Evolutionary conservation across 768 basidiomycete species (phyloP).

Genomic region (Rhizopogon rudus): DNA sequence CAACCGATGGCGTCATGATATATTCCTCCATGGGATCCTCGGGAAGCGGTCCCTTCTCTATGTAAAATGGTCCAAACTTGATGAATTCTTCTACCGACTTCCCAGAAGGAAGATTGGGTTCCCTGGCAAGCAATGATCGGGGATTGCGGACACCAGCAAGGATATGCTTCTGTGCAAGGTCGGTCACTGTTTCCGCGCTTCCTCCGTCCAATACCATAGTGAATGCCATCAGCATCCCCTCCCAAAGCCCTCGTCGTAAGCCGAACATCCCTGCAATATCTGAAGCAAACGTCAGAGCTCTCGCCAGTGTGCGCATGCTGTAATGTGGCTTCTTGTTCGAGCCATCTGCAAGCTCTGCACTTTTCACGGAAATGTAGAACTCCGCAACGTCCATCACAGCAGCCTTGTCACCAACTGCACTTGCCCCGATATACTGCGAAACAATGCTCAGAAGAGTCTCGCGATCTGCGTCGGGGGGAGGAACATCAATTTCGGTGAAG

Average conservation of each 20-base stretch:
- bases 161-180: slow-evolving; percentile 72
- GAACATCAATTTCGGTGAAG: slow-evolving; percentile 94
- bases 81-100: slow-evolving; percentile 53
- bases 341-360: slow-evolving; percentile 84
- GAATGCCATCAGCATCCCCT: slow-evolving; percentile 97
- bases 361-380: slow-evolving; percentile 81
- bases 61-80: slow-evolving; percentile 89
- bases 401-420: slow-evolving; percentile 78
- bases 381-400: slow-evolving; percentile 90
- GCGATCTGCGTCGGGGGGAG: slow-evolving; percentile 88
- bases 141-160: slow-evolving; percentile 77
- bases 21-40: slow-evolving; percentile 72
- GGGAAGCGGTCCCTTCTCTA: slow-evolving; percentile 70
- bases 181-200: slow-evolving; percentile 62
- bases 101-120: slow-evolving; percentile 50
- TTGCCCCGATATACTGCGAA: slow-evolving; percentile 81
- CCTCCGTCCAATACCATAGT: slow-evolving; percentile 85
- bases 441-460: slow-evolving; percentile 88
- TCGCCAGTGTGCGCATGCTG: slow-evolving; percentile 93
- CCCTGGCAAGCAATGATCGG: slow-evolving; percentile 66
- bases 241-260: slow-evolving; percentile 86
- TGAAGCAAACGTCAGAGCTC: slow-evolving; percentile 86
- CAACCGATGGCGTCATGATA: slow-evolving; percentile 93
- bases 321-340: slow-evolving; percentile 91
- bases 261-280: slow-evolving; percentile 75